These are phyloP conservation scores for Hymenoscyphus fructigenus DNA, from an alignment of 2,329 filamentous ascomycete species.

Conservation along the genomic window DNA sequence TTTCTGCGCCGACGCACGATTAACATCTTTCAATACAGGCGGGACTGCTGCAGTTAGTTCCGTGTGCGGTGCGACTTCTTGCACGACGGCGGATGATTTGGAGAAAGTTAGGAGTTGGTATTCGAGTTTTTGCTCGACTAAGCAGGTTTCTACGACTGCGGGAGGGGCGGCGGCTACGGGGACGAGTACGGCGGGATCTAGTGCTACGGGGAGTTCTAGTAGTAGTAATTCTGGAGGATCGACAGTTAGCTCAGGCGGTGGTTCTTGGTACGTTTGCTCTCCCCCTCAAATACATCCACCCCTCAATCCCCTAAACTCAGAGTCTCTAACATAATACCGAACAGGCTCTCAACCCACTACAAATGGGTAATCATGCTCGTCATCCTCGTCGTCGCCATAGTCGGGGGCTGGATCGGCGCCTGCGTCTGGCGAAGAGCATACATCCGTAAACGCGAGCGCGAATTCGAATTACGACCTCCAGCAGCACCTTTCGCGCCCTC, in stretches of 20 bases:
- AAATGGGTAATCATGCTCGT: slow-evolving; percentile 82
- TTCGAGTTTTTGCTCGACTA: slow-evolving; percentile 58
- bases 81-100: slow-evolving; percentile 48
- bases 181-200: slow-evolving; percentile 5
- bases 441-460: slow-evolving; percentile 64
- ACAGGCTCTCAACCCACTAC: slow-evolving; percentile 68
- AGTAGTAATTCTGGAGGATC: slow-evolving; percentile 18
- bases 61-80: slow-evolving; percentile 60
- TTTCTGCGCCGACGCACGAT: slow-evolving; percentile 66
- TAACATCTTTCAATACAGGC: slow-evolving; percentile 55
- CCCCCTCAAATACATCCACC: slow-evolving; percentile 13
- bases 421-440: slow-evolving; percentile 73
- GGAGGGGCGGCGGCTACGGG: slow-evolving; percentile 28
- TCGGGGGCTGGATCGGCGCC: slow-evolving; percentile 64
- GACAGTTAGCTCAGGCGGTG: background rate
- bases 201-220: background rate
- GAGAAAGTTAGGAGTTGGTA: slow-evolving; percentile 69
- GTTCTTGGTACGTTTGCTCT: slow-evolving; percentile 19
- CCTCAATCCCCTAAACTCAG: background rate
- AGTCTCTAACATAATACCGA: slow-evolving; percentile 12
- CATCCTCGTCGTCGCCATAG: slow-evolving; percentile 68
- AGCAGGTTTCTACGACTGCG: slow-evolving; percentile 38
- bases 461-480: slow-evolving; percentile 38
- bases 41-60: slow-evolving; percentile 56
- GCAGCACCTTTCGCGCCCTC: slow-evolving; percentile 39